These are phyloP conservation scores for Blastobotrys proliferans DNA, from an alignment of 1,139 yeast species.

Conservation along the genomic window DNA sequence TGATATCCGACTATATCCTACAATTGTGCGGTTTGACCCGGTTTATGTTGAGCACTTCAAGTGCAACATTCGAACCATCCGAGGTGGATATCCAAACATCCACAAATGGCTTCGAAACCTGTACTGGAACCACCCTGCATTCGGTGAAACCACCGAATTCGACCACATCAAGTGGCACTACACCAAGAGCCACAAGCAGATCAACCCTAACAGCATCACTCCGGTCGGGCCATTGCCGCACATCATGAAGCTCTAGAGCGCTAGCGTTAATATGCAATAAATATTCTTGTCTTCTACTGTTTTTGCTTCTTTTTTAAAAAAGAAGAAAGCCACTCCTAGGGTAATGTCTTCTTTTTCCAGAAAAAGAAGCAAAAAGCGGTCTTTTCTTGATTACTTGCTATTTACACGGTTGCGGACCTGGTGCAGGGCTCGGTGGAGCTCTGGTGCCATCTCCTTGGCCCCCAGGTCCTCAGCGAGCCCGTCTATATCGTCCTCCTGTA, in stretches of 20 bases:
- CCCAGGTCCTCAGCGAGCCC: constrained; percentile 23
- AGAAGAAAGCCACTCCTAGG: too few species aligned
- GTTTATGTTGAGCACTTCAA: constrained; percentile 94
- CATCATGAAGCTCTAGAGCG: constrained; percentile 38
- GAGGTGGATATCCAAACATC: constrained; percentile 72
- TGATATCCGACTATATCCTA: constrained; percentile 78
- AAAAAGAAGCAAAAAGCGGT: too few species aligned
- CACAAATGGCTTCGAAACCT: constrained; percentile 78
- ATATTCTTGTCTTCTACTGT: background rate
- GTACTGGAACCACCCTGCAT: constrained; percentile 80
- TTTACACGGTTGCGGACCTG: constrained; percentile 21
- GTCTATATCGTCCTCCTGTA: constrained; percentile 24
- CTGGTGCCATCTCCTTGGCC: constrained; percentile 27
- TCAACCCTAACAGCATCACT: constrained; percentile 80
- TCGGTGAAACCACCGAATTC: constrained; percentile 75
- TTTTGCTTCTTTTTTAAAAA: too few species aligned
- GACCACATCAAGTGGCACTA: constrained; percentile 89
- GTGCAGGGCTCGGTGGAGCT: constrained; percentile 28
- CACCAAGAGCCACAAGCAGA: constrained; percentile 69
- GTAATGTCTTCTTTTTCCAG: too few species aligned
- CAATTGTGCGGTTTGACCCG: constrained; percentile 84
- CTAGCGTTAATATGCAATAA: background rate
- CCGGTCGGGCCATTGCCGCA: constrained; percentile 88
- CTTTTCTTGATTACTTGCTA: too few species aligned
- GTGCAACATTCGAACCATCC: constrained; percentile 79